These are phyloP conservation scores for Epichloe gansuensis DNA, from an alignment of 2,329 filamentous ascomycete genomes.

Conservation along the genomic window DNA sequence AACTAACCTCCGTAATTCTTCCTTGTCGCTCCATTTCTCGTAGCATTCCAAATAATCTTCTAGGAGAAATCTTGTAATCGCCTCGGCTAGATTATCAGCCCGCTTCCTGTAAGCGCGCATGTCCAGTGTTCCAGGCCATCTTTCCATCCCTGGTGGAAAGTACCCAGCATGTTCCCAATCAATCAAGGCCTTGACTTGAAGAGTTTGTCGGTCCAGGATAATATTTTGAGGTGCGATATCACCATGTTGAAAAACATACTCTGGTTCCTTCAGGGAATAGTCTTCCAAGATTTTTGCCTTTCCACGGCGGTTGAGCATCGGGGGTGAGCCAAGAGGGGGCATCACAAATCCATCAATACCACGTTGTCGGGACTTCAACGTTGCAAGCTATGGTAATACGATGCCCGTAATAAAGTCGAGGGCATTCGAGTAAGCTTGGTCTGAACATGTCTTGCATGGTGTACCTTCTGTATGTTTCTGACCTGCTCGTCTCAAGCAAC, in stretches of 20 bases:
- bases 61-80: conserved; percentile 4
- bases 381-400: conserved; percentile 7
- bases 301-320: conserved; percentile 6
- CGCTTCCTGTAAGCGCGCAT: conserved; percentile 2
- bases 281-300: conserved; percentile 2
- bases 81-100: background rate
- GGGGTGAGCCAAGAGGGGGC: conserved; percentile 7
- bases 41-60: conserved; percentile 8
- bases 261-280: conserved; percentile 2
- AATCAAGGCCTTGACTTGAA: conserved; percentile 8
- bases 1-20: background rate
- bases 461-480: conserved; percentile 1
- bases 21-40: conserved; percentile 2
- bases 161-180: conserved; percentile 10
- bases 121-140: conserved; percentile 7
- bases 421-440: conserved; percentile 5
- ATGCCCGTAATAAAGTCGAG: conserved; percentile 3
- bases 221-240: conserved; percentile 7
- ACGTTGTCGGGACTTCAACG: conserved; percentile 2
- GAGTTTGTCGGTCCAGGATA: conserved; percentile 4
- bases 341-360: conserved; percentile 10
- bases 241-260: conserved; percentile 8
- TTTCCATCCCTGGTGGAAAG: conserved; percentile 7
- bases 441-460: conserved; percentile 4
- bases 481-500: background rate